These are phyloP conservation scores for Fraxinus baroniana DNA, from an alignment of 305 asterid genomes.

Conservation along the genomic window DNA sequence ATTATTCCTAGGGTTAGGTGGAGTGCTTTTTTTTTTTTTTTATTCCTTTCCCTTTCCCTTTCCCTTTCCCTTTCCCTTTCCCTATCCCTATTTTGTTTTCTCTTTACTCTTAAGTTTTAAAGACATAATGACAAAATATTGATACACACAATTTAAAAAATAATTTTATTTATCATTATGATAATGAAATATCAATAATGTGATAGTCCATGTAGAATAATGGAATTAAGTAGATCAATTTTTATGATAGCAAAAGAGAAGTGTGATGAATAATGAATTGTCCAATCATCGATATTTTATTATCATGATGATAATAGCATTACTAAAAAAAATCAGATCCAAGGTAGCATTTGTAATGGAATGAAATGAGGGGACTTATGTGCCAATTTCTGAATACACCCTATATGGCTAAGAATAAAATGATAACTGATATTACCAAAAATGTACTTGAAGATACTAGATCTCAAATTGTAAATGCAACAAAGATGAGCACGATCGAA, in stretches of 20 bases:
- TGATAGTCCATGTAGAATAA: background rate
- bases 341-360: background rate
- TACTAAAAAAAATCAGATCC: background rate
- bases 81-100: background rate
- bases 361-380: background rate
- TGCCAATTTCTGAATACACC: background rate
- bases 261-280: background rate
- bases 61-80: too few species aligned
- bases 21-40: background rate
- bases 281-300: too few species aligned
- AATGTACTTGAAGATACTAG: background rate
- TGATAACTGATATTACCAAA: background rate
- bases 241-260: background rate
- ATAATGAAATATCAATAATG: too few species aligned
- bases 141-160: background rate
- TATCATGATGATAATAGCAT: background rate
- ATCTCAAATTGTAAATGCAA: background rate
- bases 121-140: background rate
- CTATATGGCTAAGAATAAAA: background rate
- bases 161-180: too few species aligned
- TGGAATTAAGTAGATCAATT: background rate
- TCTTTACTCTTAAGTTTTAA: background rate
- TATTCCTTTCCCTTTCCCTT: too few species aligned
- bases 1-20: background rate
- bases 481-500: background rate